These are phyloP conservation scores for Reutealis trisperma DNA, from an alignment of 345 rosid genomes.

Conservation along the genomic window DNA sequence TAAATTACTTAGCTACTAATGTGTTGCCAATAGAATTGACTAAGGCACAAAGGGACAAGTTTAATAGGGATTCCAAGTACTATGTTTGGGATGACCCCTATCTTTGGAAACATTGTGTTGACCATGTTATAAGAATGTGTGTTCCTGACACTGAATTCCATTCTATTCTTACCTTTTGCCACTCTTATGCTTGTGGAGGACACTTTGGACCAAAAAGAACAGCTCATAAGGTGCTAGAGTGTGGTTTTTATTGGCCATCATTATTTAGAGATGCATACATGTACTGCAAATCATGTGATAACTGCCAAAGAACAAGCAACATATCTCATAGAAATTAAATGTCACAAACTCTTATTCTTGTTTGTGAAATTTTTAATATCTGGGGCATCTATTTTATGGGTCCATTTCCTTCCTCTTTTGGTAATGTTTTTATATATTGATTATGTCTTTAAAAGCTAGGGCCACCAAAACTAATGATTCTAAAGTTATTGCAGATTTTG, in stretches of 20 bases:
- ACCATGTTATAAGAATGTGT: neutral
- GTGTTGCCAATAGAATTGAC: too few species aligned
- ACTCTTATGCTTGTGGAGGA: neutral
- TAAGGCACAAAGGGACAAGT: too few species aligned
- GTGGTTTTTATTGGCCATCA: neutral
- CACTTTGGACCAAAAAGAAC: neutral
- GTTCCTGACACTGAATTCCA: neutral
- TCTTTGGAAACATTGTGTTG: neutral
- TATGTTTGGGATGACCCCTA: too few species aligned
- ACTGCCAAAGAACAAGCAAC: constrained; percentile 11
- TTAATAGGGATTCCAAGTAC: too few species aligned
- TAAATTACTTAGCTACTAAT: too few species aligned
- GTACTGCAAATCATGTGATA: neutral
- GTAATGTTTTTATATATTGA: too few species aligned
- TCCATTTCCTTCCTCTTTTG: too few species aligned
- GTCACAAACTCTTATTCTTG: neutral
- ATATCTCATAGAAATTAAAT: neutral
- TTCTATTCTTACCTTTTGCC: neutral
- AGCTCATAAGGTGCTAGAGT: neutral
- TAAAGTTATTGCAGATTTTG: too few species aligned
- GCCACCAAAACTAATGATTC: too few species aligned
- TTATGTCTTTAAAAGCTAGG: too few species aligned
- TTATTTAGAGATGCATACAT: constrained; percentile 6
- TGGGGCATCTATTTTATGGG: neutral
- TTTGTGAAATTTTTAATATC: neutral